Evolutionary conservation across 768 basidiomycete genomes (phyloP), one percentile per base, ranked within the genome.

Genomic region (Pholiota conissans): DNA sequence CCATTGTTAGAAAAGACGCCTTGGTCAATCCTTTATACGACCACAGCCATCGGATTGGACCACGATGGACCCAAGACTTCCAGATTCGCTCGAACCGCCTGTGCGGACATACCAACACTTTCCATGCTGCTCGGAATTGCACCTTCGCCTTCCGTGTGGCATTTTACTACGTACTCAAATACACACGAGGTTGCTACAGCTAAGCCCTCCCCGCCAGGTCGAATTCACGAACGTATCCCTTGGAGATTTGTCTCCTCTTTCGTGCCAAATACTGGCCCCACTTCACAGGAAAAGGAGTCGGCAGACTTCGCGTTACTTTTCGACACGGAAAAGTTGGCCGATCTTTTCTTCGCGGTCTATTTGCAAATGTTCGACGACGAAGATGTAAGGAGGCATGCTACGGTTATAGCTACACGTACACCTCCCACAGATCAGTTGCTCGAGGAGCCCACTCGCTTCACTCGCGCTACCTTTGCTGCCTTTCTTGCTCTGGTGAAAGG

Each of bases 21-120:
- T 3, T 67, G 67, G 14, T 65, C 75, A 6, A 68, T 74, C 2
- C 61, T 84, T 6, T 72, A 78, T 46, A 80, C 79, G 1, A 73
- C 82, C 58, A 69, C 78, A 6, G 64, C 83, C 1, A 57, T 79
- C 3, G 63, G 46, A 20, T 55, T n/a, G n/a, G n/a, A n/a, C n/a
- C n/a, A n/a, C n/a, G n/a, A n/a, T n/a, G n/a, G n/a, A n/a, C n/a
- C 79, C 2, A 73, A 83, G 58, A 69, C 78, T 5, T 65, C 83
- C 30, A 13, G 30, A 32, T 6, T 32, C 30, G 30, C 30, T 32
- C 30, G 30, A 32, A 27, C 40, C 1, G 55, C 76, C 0, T 74
- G 69, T 47, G 73, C 69, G 1, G 77, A 84, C 60, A 60, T 82
- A 13, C 65, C 74, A 5, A 73, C 73, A 5, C 65, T 83, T 26